These are phyloP conservation scores for Silene conica DNA, from an alignment of 148 eudicot genomes.

Conservation along the genomic window DNA sequence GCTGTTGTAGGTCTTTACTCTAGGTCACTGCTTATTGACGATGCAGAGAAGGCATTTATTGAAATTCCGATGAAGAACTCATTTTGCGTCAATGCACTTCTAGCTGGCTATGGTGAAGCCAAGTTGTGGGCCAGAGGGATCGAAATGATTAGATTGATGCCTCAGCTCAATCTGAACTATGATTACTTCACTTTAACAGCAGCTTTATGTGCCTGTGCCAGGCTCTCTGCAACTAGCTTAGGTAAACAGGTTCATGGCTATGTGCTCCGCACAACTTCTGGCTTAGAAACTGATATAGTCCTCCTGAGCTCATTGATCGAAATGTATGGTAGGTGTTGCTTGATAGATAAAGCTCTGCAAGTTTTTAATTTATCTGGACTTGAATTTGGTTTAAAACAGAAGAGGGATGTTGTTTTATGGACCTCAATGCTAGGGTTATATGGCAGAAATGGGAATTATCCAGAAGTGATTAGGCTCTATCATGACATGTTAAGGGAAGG, in stretches of 20 bases:
- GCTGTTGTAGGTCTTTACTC: constrained; percentile 59
- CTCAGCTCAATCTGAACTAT: constrained; percentile 32
- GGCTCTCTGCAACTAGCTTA: constrained; percentile 41
- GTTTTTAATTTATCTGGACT: constrained; percentile 49
- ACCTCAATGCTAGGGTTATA: constrained; percentile 69
- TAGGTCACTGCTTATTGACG: constrained; percentile 34
- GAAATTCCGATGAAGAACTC: constrained; percentile 59
- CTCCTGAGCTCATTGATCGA: constrained; percentile 65
- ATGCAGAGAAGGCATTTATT: constrained; percentile 53
- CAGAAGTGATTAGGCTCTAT: constrained; percentile 42
- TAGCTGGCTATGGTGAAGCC: constrained; percentile 55
- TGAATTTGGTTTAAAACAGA: constrained; percentile 29
- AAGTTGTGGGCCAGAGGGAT: constrained; percentile 58
- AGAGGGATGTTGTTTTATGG: constrained; percentile 64
- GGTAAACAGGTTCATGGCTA: constrained; percentile 60
- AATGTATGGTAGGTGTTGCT: constrained; percentile 74
- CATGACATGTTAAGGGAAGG: constrained; percentile 52
- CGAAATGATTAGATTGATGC: constrained; percentile 45
- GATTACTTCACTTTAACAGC: constrained; percentile 59
- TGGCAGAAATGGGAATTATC: constrained; percentile 51
- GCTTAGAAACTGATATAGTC: constrained; percentile 45
- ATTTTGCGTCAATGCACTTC: constrained; percentile 58
- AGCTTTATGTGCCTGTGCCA: constrained; percentile 54
- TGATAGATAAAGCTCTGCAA: constrained; percentile 38
- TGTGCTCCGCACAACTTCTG: constrained; percentile 32